Evolutionary conservation across 768 basidiomycete species (phyloP), one percentile per base, ranked within the genome.

Genomic region (Trametes cingulata): DNA sequence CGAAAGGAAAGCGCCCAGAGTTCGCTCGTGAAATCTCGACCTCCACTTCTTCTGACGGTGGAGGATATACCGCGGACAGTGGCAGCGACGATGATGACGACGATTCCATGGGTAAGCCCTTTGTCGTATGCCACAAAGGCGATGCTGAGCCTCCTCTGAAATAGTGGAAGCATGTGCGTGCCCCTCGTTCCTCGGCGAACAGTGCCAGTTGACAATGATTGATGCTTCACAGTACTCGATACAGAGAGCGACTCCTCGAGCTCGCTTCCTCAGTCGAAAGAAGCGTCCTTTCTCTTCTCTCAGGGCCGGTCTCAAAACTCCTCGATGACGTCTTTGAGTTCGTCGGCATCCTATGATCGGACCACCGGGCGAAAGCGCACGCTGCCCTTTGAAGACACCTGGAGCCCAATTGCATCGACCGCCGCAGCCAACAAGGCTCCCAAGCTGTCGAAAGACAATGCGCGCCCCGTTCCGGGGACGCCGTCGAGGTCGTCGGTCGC

Each of bases 181-280:
- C 33, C 27, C 7, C 41, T 9, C 19, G 4, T 13, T 13, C n/a
- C 52, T 10, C 19, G 4, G 10, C 29, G 6, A 33, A 10, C 29
- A 4, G 6, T 33, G 29, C 29, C 6, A 5, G 29, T 4, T 13
- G n/a, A 7, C 19, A 6, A 50, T 49, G 40, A 43, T 33, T 42
- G 29, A 33, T n/a, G 12, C 40, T 17, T 33, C 7, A 0, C 41
- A 65, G 64, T 62, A 15, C 35, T 60, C 19, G 58, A 52, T 12
- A 56, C 49, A 0, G 64, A 65, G 35, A 62, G 57, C 24, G 58
- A 63, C n/a, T 42, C 47, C 19, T 58, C 60, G 7, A 12, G 29
- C 5, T 24, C 41, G 2, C 43, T 52, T 12, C 29, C 29, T 10
- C 29, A 33, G 29, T 57, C 64, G 6, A 37, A 46, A 17, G 55